Base-by-base conservation (phyloP, 1,139 yeast genomes). In the Pichia sp. region DNA sequence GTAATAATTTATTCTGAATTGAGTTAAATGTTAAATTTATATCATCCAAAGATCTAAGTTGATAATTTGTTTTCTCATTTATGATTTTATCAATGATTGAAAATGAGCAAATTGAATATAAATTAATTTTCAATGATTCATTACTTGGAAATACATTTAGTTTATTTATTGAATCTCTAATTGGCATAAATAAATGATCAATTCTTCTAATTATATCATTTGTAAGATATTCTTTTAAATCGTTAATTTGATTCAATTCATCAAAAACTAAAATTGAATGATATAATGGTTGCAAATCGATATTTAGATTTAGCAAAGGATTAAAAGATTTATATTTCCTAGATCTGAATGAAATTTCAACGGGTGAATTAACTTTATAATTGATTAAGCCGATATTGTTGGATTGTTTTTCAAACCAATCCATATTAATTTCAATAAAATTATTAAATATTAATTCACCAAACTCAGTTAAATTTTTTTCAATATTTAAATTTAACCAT, bases 191-290 rank as follows among this genome's bases (percentile, higher is more conserved):
- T n/a, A 84, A 65, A 49, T 85, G 69, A 50, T 82, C 86, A 50
- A 86, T 80, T 58, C 87, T 84, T 47, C 81, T 76, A 50, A 77
- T 71, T 67, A 92, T 72, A 61, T 87, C 96, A 51, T 80, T 83
- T 47, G 79, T 77, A 56, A 83, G 82, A 49, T 80, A 78, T 27
- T 71, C 69, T 39, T 78, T 71, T 44, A 92, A 72, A 43, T 74
- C 73, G 7, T 76, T 80, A 8, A 74, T 66, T 58, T 82, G 83
- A 39, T 82, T 80, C 42, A 90, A 70, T 6, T 90, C 82, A 45
- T 80, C 78, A 59, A 84, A 90, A 0, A 92, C 95, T 57, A 90
- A 70, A 25, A 87, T 77, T 6, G 95, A 82, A 63, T 92, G 97
- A 61, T 79, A 86, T 25, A 92, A 69, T 11, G 89, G 83, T 16